Percentiles rank a stretch among this genome's conserved stretches.
Evolutionary conservation across 2,329 filamentous ascomycete genomes (phyloP).

Genomic region (Coniella vitis): DNA sequence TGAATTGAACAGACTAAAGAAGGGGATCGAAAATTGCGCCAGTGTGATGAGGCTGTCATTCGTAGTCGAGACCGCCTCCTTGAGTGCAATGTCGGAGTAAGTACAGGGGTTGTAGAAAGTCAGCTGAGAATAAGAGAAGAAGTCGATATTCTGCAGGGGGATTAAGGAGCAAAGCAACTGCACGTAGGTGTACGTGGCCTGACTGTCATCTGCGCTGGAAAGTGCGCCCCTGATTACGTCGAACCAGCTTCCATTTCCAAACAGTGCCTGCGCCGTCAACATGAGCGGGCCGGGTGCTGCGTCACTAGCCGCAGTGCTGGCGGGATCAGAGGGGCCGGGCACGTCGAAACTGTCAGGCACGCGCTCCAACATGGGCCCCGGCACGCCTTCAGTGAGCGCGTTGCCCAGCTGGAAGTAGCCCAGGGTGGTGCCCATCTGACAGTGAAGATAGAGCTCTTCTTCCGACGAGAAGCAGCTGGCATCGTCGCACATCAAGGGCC

Average conservation of each 20-base stretch:
- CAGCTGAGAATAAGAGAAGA: no score
- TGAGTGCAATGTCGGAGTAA: not conserved
- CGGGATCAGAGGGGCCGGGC: no score
- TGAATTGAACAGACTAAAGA: not conserved
- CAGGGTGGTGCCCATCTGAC: constrained; percentile 3
- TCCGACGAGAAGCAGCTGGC: not conserved
- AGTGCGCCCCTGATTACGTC: not conserved
- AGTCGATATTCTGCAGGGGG: not conserved
- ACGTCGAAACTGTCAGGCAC: not conserved
- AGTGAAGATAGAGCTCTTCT: not conserved
- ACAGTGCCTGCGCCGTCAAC: constrained; percentile 7
- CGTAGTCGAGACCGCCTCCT: not conserved
- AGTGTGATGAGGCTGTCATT: not conserved
- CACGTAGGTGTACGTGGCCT: not conserved
- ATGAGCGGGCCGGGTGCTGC: constrained; percentile 2
- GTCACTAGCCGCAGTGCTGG: not conserved
- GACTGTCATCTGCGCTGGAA: not conserved
- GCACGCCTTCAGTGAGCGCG: not conserved
- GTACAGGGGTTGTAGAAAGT: no score
- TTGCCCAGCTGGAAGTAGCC: constrained; percentile 4
- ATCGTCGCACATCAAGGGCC: no score
- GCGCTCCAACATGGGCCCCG: not conserved
- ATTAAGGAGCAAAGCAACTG: not conserved
- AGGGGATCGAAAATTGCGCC: not conserved
- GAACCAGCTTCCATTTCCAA: constrained; percentile 7